phyloP scores from a whole-genome alignment of 768 basidiomycete species.

The Asterophora lycoperdoides region DNA sequence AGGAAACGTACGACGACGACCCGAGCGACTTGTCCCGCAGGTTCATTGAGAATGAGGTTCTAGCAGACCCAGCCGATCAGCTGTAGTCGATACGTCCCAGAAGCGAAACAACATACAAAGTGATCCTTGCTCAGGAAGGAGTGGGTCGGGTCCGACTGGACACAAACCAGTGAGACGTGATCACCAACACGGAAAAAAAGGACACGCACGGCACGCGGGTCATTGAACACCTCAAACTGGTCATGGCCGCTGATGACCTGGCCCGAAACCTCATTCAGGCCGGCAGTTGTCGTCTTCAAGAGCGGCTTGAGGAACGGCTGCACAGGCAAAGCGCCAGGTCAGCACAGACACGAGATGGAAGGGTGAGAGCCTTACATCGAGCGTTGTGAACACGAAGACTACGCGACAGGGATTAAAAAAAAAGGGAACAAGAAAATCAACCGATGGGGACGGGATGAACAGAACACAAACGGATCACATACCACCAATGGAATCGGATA shows the following conservation, averaged over 20 bases:
- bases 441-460: not conserved
- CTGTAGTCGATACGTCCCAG: not conserved
- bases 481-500: constrained; percentile 70
- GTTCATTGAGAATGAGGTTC: constrained; percentile 81
- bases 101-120: constrained; percentile 49
- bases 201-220: constrained; percentile 63
- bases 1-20: constrained; percentile 52
- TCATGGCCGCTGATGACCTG: constrained; percentile 79
- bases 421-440: not conserved
- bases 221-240: constrained; percentile 86
- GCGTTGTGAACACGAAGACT: constrained; percentile 81
- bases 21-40: constrained; percentile 71
- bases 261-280: constrained; percentile 58
- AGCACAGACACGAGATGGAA: not conserved
- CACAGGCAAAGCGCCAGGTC: not conserved
- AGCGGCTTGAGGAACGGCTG: constrained; percentile 81
- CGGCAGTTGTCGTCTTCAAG: constrained; percentile 62
- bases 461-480: too few species aligned
- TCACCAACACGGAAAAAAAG: constrained; percentile 10
- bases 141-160: constrained; percentile 80
- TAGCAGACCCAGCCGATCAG: constrained; percentile 22
- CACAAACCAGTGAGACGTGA: constrained; percentile 3
- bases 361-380: constrained; percentile 51
- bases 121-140: constrained; percentile 89
- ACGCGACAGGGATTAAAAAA: not conserved